These are phyloP conservation scores for Drosera capensis DNA, from an alignment of 148 eudicot genomes.

Conservation along the genomic window DNA sequence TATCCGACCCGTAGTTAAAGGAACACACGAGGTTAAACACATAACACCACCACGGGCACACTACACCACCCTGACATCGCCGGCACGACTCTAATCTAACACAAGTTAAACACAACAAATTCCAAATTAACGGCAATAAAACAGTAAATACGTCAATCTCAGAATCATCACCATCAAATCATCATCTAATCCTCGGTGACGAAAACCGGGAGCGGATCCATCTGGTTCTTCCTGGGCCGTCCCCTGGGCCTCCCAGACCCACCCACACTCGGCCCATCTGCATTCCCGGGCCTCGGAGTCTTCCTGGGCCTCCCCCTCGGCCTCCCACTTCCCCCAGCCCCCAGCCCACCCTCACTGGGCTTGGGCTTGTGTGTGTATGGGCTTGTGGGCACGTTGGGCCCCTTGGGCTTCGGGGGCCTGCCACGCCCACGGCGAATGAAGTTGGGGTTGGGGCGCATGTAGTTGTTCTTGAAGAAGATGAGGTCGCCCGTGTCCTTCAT, in stretches of 20 bases:
- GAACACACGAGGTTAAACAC: no score
- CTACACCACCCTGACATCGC: no score
- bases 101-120: no score
- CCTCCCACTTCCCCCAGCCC: constrained; percentile 6
- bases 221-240: constrained; percentile 32
- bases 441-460: constrained; percentile 23
- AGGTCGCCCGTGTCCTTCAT: constrained; percentile 27
- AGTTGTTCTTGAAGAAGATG: constrained; percentile 31
- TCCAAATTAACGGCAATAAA: no score
- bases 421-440: constrained; percentile 32
- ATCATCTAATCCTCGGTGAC: no score
- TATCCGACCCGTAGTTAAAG: no score
- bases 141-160: no score
- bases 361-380: constrained; percentile 10
- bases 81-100: no score
- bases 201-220: no score
- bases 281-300: constrained; percentile 3
- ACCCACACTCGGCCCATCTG: neutral
- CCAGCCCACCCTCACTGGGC: constrained; percentile 14
- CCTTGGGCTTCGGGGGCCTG: constrained; percentile 27
- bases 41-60: no score
- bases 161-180: no score
- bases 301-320: constrained; percentile 5
- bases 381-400: constrained; percentile 6
- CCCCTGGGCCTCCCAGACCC: constrained; percentile 15